Percentiles rank a stretch among this genome's conserved stretches.
These are phyloP conservation scores for Pisolithus microcarpus DNA, from an alignment of 768 basidiomycete genomes.

Conservation along the genomic window DNA sequence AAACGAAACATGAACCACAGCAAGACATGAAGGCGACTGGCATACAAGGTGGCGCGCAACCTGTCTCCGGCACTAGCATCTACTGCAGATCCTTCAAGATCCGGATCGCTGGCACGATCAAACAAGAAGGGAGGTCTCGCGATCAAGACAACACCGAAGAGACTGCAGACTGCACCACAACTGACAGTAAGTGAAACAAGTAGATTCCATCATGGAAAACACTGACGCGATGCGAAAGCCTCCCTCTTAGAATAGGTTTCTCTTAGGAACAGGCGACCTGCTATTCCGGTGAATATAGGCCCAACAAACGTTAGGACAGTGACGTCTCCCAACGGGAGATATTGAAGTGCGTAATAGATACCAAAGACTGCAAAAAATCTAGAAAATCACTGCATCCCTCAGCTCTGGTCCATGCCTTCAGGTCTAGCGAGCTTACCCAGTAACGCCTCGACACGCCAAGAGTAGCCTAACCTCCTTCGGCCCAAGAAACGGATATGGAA, in stretches of 20 bases:
- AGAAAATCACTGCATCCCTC: background rate
- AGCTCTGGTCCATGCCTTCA: too few species aligned
- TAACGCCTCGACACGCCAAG: slow-evolving; percentile 50
- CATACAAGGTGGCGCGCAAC: slow-evolving; percentile 54
- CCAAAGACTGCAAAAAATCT: slow-evolving; percentile 72
- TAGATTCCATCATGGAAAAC: background rate
- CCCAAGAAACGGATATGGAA: slow-evolving; percentile 57
- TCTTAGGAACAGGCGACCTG: slow-evolving; percentile 54
- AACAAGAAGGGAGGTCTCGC: slow-evolving; percentile 75
- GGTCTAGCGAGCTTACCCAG: slow-evolving; percentile 39
- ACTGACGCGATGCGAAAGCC: slow-evolving; percentile 45
- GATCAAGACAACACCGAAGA: slow-evolving; percentile 74
- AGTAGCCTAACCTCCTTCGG: slow-evolving; percentile 60
- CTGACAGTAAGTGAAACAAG: background rate
- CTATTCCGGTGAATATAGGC: slow-evolving; percentile 57
- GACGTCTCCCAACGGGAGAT: slow-evolving; percentile 72
- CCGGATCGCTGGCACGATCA: slow-evolving; percentile 25
- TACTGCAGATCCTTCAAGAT: background rate
- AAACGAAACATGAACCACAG: background rate
- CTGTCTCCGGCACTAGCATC: slow-evolving; percentile 29
- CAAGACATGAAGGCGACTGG: background rate
- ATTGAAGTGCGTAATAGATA: slow-evolving; percentile 64
- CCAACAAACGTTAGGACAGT: slow-evolving; percentile 70
- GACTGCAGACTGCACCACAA: slow-evolving; percentile 43
- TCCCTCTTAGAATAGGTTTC: slow-evolving; percentile 54